phyloP scores from a whole-genome alignment of 129 eudicot species.

The Rutidosis leptorrhynchoides region DNA sequence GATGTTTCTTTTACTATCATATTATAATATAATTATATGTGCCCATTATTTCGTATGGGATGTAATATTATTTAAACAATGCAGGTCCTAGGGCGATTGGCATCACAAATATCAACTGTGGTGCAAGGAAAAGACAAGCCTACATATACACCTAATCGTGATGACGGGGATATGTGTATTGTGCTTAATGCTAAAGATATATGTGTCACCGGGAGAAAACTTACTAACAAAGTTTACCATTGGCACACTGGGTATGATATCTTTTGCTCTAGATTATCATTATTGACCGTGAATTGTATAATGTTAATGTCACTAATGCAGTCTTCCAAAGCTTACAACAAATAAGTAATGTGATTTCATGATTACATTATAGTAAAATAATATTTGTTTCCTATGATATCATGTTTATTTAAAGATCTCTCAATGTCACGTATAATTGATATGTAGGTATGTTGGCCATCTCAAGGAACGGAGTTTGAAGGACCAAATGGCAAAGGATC shows the following conservation, averaged over 20 bases:
- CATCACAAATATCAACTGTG: conserved; percentile 84
- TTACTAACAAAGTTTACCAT: conserved; percentile 68
- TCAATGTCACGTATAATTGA: background rate
- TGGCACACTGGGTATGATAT: conserved; percentile 91
- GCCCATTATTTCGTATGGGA: background rate
- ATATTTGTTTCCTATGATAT: background rate
- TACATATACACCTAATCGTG: conserved; percentile 75
- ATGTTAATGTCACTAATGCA: background rate
- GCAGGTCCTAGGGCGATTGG: conserved; percentile 88
- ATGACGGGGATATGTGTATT: conserved; percentile 92
- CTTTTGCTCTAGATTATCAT: background rate
- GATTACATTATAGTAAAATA: background rate
- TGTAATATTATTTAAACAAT: background rate
- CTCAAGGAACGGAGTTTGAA: conserved; percentile 89
- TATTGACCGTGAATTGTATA: background rate
- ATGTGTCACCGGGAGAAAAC: conserved; percentile 85
- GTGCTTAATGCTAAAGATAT: conserved; percentile 83
- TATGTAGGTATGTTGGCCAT: conserved; percentile 70
- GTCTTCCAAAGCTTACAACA: background rate
- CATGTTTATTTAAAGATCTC: conserved; percentile 15
- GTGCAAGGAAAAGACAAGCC: conserved; percentile 95
- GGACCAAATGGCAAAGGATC: conserved; percentile 90
- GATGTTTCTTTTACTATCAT: background rate
- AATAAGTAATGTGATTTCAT: background rate
- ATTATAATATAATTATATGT: background rate